Evolutionary conservation across 2,329 filamentous ascomycete species (phyloP), one percentile per base, ranked within the genome.

Genomic region (Alternaria metachromatica): DNA sequence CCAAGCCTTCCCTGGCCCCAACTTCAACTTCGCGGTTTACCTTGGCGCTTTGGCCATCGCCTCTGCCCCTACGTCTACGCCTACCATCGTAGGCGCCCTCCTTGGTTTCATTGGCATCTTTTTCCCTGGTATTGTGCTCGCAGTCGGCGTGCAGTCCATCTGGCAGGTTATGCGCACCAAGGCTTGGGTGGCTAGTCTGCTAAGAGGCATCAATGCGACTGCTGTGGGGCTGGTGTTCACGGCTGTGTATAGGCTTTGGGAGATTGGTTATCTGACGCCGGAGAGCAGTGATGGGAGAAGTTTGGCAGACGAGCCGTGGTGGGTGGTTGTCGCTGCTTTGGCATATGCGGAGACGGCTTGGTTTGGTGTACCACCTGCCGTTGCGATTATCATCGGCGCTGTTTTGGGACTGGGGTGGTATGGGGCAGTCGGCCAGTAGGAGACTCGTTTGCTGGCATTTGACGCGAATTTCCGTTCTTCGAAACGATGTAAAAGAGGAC

Each of bases 1-100:
- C 18, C 90, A 93, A 76, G 86, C 89, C 0, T 90, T 93, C 61
- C 90, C 91, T 0, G 88, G 88, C 0, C 88, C 88, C 0, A 87
- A 87, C 66, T 87, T 87, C 78, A 87, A 87, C 72, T 89, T 83
- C 48, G 76, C 76, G 1, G 81, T 83, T 13, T 83, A 80, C 55
- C 75, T 83, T 4, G 81, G 81, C 12, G 73, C 80, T 1, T 71
- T 84, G 8, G 70, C 80, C 0, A 66, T 82, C 0, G 67, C 70
- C n/a, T 67, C 70, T 0, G 67, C 70, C 13, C 66, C 70, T 0
- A 70, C 78, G 1, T 49, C 49, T 5, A 66, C 71, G 0, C 78
- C 78, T 0, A 72, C 75, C 5, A 45, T 79, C 10, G 61, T 76
- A 3, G 81, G 81, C 12, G 79, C 80, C 0, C 13, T 83, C 8